phyloP scores from a whole-genome alignment of 208 protist genomes.

The Spongospora subterranea region DNA sequence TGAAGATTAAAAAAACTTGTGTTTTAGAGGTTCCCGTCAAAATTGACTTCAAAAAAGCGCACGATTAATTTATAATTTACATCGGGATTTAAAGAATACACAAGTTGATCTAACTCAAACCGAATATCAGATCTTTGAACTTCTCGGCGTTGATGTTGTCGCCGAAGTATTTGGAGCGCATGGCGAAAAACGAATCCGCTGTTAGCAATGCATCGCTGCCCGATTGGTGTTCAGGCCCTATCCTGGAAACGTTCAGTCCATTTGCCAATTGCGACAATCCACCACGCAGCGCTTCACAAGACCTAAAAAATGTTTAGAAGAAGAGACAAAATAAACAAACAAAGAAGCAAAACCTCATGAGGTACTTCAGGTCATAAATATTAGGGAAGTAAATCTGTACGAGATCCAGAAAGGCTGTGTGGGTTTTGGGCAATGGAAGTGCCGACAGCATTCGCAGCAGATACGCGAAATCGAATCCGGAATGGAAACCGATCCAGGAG shows the following conservation, averaged over 20 bases:
- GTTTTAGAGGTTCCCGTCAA: too few species aligned
- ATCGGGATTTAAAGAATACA: too few species aligned
- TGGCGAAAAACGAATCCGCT: conserved; percentile 56
- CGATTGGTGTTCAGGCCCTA: conserved; percentile 83
- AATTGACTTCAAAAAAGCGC: too few species aligned
- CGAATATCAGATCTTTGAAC: conserved; percentile 25
- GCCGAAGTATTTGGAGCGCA: conserved; percentile 58
- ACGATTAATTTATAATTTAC: too few species aligned
- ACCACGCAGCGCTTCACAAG: conserved; percentile 41
- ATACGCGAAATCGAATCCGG: conserved; percentile 97
- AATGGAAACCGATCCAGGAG: conserved; percentile 97
- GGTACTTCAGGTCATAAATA: conserved; percentile 37
- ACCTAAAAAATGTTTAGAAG: not conserved
- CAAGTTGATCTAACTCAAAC: too few species aligned
- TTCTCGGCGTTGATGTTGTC: conserved; percentile 22
- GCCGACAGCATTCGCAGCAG: conserved; percentile 90
- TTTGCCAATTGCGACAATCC: conserved; percentile 93
- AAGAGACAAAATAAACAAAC: not conserved
- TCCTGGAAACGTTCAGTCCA: conserved; percentile 79
- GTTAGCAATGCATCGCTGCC: conserved; percentile 89
- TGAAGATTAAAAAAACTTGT: too few species aligned
- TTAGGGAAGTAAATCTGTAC: conserved; percentile 26
- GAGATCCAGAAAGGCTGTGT: conserved; percentile 6
- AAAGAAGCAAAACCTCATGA: not conserved
- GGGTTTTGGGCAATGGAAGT: conserved; percentile 32